These are phyloP conservation scores for Penicillium aurantiogriseum DNA, from an alignment of 2,329 filamentous ascomycete genomes.

Conservation along the genomic window DNA sequence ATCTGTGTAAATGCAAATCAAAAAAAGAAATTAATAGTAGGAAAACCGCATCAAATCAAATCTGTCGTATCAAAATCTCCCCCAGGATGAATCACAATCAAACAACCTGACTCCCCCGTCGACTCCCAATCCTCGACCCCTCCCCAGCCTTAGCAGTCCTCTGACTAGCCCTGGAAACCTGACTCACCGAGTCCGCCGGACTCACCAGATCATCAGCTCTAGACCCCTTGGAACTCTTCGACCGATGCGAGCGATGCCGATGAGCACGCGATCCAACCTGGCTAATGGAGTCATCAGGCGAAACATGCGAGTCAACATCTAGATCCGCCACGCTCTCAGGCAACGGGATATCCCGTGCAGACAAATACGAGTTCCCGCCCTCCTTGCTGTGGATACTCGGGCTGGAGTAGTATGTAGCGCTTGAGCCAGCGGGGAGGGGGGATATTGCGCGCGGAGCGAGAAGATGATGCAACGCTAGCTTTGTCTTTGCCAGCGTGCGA, in stretches of 20 bases:
- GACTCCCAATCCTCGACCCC: constrained; percentile 31
- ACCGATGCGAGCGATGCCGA: constrained; percentile 29
- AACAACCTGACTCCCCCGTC: constrained; percentile 30
- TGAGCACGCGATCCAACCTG: constrained; percentile 53
- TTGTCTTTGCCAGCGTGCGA: constrained; percentile 9
- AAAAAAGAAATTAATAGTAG: not conserved
- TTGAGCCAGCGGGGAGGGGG: constrained; percentile 36
- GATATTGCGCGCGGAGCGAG: constrained; percentile 38
- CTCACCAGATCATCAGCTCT: constrained; percentile 35
- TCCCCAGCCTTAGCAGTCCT: constrained; percentile 34
- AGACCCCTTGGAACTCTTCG: constrained; percentile 32
- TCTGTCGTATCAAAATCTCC: constrained; percentile 5
- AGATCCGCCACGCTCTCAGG: constrained; percentile 34
- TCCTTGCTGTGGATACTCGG: constrained; percentile 7
- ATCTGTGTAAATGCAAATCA: constrained; percentile 9
- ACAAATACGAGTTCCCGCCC: constrained; percentile 13
- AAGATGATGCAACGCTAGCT: constrained; percentile 30
- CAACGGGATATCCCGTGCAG: constrained; percentile 31
- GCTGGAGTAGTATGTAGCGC: constrained; percentile 21
- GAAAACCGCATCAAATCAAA: not conserved
- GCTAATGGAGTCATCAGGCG: constrained; percentile 75
- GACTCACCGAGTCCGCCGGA: constrained; percentile 42
- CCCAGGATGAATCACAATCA: constrained; percentile 10
- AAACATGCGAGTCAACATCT: constrained; percentile 58
- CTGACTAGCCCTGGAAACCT: constrained; percentile 37